A percentile compares a stretch with the other conserved stretches of the same genome.
Evolutionary conservation across 2,329 filamentous ascomycete species (phyloP).

Genomic region (Westerdykella sp.): DNA sequence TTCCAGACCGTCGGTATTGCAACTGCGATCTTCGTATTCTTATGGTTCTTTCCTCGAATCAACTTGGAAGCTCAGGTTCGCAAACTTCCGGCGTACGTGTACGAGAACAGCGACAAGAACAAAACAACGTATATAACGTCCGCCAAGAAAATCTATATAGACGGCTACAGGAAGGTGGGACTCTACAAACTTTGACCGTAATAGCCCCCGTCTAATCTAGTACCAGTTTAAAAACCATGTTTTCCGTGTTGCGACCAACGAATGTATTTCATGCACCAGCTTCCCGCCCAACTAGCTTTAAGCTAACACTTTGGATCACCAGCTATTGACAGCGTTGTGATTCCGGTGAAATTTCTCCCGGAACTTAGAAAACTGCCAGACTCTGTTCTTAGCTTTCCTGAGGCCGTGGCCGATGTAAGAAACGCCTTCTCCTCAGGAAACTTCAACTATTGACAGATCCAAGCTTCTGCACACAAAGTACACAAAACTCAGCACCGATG

Average conservation of each 20-base stretch:
- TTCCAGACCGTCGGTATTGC: constrained; percentile 21
- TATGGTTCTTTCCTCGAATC: constrained; percentile 17
- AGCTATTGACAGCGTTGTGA: constrained; percentile 20
- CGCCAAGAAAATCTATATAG: constrained; percentile 21
- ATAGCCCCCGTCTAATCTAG: constrained; percentile 4
- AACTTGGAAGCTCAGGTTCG: constrained; percentile 16
- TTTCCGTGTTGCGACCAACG: constrained; percentile 16
- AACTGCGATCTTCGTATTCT: constrained; percentile 18
- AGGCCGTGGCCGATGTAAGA: constrained; percentile 19
- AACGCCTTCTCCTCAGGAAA: background rate
- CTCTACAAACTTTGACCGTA: background rate
- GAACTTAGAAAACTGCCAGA: constrained; percentile 31
- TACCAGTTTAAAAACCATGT: constrained; percentile 24
- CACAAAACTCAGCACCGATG: constrained; percentile 20
- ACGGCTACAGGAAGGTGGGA: constrained; percentile 25
- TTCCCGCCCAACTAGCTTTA: background rate
- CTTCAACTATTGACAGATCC: constrained; percentile 7
- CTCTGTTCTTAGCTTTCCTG: constrained; percentile 27
- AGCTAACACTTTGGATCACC: constrained; percentile 2
- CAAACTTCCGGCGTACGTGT: constrained; percentile 19
- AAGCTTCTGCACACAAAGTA: constrained; percentile 29
- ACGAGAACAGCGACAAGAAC: constrained; percentile 11
- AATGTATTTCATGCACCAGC: constrained; percentile 9
- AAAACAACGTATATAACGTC: constrained; percentile 15
- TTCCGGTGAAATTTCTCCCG: constrained; percentile 23